phyloP scores from a whole-genome alignment of 1,284 basidiomycete species.

The Retiboletus flavoniger region DNA sequence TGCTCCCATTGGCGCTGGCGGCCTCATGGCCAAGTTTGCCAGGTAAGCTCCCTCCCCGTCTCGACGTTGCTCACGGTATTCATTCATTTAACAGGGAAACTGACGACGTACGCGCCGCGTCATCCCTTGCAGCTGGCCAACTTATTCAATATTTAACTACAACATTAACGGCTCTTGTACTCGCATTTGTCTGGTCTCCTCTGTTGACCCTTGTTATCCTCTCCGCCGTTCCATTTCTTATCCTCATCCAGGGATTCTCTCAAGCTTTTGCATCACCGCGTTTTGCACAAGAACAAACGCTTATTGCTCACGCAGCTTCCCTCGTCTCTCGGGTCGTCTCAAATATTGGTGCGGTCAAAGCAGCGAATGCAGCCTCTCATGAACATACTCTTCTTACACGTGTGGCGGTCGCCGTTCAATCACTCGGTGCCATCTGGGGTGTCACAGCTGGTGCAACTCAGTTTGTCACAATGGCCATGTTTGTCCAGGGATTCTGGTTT shows the following conservation, averaged over 20 bases:
- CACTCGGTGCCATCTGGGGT: constrained; percentile 75
- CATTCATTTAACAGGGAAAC: constrained; percentile 67
- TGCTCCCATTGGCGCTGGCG: constrained; percentile 77
- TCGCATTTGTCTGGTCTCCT: constrained; percentile 83
- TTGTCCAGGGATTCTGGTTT: constrained; percentile 97
- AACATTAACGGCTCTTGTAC: constrained; percentile 72
- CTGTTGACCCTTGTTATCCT: constrained; percentile 89
- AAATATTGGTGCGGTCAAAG: constrained; percentile 91
- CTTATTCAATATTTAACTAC: constrained; percentile 82
- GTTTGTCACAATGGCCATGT: constrained; percentile 86
- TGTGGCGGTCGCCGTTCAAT: constrained; percentile 50
- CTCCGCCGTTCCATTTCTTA: constrained; percentile 82
- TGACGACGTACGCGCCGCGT: constrained; percentile 87
- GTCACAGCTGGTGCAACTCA: constrained; percentile 67
- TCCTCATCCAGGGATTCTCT: constrained; percentile 73
- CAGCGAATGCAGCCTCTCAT: constrained; percentile 80
- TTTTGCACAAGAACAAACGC: constrained; percentile 64
- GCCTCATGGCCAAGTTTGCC: constrained; percentile 92
- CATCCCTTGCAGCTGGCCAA: constrained; percentile 75
- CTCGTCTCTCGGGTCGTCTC: constrained; percentile 77
- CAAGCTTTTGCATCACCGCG: constrained; percentile 69
- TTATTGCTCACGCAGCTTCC: constrained; percentile 72
- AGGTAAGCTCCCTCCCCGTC: constrained; percentile 51
- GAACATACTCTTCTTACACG: constrained; percentile 55
- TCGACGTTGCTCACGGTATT: background rate